Evolutionary conservation across 768 basidiomycete genomes (phyloP), one percentile per base, ranked within the genome.

Genomic region (Lentinula lateritia): DNA sequence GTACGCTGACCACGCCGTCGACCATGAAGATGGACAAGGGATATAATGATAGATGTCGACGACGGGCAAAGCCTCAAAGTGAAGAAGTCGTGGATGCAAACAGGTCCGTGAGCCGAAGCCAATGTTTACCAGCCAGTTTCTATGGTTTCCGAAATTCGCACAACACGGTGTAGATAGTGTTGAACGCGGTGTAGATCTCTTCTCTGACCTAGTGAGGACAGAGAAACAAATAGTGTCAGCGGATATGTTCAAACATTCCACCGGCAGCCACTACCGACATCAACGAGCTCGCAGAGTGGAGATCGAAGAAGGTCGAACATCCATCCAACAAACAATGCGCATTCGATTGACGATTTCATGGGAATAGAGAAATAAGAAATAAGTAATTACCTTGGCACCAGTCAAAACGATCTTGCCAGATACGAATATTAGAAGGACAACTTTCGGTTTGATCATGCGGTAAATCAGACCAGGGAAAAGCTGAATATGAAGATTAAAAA

Each of bases 101-200:
- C 16, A 54, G n/a, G 58, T 50, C 58, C 46, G 52, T 35, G 18
- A 50, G 48, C 38, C 41, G 42, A n/a, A 46, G n/a, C 45, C 58
- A 28, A 28, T 28, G 28, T 28, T 28, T 28, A 20, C 58, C 20
- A 2, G 20, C 35, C n/a, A 35, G 35, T 34, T 50, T 41, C 50
- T 60, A 60, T 39, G 92, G 92, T 76, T 93, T 95, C 74, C 91
- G 84, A 82, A 93, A 95, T 72, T 95, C 94, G 81, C 89, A 92
- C 66, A 99, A 75, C 80, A 98, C 96, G 62, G 96, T 96, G 76
- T 99, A 99, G 62, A 99, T 99, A 62, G 93, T 93, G 79, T 98
- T 98, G 88, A 99, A 99, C 28, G 97, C 97, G 39, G 93, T 94
- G 73, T 99, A 98, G 66, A 98, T 98, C 83, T 99, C 96, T 79